Base-by-base conservation (phyloP, 192 early-diverging fungal genomes). In the Coemansia sp. region DNA sequence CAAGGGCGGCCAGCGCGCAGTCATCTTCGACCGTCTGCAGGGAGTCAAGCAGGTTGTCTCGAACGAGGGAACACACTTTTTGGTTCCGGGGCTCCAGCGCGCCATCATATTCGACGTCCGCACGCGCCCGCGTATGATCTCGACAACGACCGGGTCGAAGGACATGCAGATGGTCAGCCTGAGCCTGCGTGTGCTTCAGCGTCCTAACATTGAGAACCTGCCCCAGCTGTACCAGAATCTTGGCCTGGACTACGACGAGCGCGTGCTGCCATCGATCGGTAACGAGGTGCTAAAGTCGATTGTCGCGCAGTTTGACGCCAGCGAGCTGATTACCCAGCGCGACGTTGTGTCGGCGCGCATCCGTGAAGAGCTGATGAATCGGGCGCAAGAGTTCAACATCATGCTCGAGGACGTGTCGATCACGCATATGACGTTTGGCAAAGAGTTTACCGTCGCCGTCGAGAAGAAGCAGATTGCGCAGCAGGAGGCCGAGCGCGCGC, bases 391-490 rank as follows among this genome's bases (percentile, higher is more conserved):
- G 72, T 99, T 99, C 80, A 84, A 90, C 70, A 94, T 99, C 62
- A 83, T 89, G 53, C 83, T 99, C 15, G 94, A 97, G 59, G 96
- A 99, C 70, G 96, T 99, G 6, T 96, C 96, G 21, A 97, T 99
- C 55, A 99, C 96, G 6, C 94, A 97, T 70, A 87, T 99, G 84
- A 96, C 92, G 8, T 99, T 99, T 75, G 93, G 96, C 78, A 92
- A 89, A 54, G 96, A 99, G 63, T 99, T 99, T 63, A 99, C 96
- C 49, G 88, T 92, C 51, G 96, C 96, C 39, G 96, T 99, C 52
- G 95, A 97, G 75, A 89, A 94, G 67, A 96, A 97, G 82, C 91
- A 94, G 67, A 96, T 98, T 82, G 92, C 97, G 35, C 95, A 99
- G 64, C 97, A 99, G 80, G 97, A 97, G 70, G 97, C 97, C 40